Evolutionary conservation across 257 asterid species (phyloP).

Genomic region (Salvia splendens): DNA sequence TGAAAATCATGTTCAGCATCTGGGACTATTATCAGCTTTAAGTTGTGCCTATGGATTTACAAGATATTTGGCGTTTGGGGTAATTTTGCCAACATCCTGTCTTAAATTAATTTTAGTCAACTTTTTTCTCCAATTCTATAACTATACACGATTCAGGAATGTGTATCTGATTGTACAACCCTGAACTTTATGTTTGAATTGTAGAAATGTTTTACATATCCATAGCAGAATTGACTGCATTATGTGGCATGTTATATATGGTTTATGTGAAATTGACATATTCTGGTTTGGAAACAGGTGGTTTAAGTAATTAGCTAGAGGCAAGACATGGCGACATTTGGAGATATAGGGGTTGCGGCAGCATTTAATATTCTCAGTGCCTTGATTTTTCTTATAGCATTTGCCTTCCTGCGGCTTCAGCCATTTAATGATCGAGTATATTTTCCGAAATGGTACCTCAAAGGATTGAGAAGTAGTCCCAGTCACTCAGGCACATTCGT

Average conservation of each 20-base stretch:
- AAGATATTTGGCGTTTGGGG: not conserved
- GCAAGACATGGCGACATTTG: conserved; percentile 63
- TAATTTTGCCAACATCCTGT: no score
- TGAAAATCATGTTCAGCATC: not conserved
- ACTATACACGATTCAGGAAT: not conserved
- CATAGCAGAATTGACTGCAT: not conserved
- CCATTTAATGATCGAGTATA: conserved; percentile 91
- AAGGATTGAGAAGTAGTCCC: conserved; percentile 78
- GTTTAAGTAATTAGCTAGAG: conserved; percentile 33
- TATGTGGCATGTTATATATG: conserved; percentile 4
- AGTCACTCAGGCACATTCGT: conserved; percentile 65
- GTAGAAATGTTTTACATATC: not conserved
- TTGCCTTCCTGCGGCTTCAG: conserved; percentile 86
- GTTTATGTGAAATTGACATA: conserved; percentile 22
- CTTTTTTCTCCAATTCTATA: not conserved
- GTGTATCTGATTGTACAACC: conserved; percentile 2
- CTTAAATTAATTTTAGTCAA: not conserved
- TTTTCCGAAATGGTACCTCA: conserved; percentile 97
- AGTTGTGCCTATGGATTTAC: not conserved
- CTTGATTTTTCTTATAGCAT: conserved; percentile 76
- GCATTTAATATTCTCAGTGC: conserved; percentile 75
- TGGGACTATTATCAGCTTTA: not conserved
- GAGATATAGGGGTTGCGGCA: conserved; percentile 82
- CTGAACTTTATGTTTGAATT: not conserved
- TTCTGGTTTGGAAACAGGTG: conserved; percentile 38